These are phyloP conservation scores for Halteria grandinella DNA, from an alignment of 73 alveolate species.

Conservation along the genomic window DNA sequence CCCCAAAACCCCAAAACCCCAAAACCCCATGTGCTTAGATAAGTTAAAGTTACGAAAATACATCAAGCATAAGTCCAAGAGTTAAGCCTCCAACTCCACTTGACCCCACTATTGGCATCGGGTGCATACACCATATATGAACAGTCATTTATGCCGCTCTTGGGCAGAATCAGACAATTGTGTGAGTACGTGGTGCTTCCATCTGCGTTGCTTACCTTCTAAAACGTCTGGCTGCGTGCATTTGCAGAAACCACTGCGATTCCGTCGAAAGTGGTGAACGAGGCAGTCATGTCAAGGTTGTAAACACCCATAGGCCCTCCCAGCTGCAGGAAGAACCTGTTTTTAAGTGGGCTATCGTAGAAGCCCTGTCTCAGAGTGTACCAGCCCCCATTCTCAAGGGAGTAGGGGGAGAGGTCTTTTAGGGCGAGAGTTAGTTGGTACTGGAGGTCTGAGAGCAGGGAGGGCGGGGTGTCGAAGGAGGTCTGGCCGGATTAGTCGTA, in stretches of 20 bases:
- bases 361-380: conserved; percentile 11
- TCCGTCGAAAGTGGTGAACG: conserved; percentile 1
- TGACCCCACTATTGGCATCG: conserved; percentile 26
- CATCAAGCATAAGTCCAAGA: conserved; percentile 48
- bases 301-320: conserved; percentile 18
- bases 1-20: no score
- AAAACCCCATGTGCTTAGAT: no score
- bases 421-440: not conserved
- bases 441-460: not conserved
- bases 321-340: conserved; percentile 19
- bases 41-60: not conserved
- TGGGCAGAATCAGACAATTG: conserved; percentile 14
- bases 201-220: conserved; percentile 19
- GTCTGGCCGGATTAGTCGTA: conserved; percentile 16
- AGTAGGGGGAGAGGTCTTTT: not conserved
- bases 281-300: conserved; percentile 20
- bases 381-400: conserved; percentile 44
- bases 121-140: conserved; percentile 10
- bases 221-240: not conserved
- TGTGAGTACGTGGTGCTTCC: conserved; percentile 19
- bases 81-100: conserved; percentile 11
- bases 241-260: no score
- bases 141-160: conserved; percentile 31
- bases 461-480: not conserved
- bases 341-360: not conserved